These are phyloP conservation scores for Talaromyces albobiverticillius DNA, from an alignment of 2,329 filamentous ascomycete genomes.

Conservation along the genomic window DNA sequence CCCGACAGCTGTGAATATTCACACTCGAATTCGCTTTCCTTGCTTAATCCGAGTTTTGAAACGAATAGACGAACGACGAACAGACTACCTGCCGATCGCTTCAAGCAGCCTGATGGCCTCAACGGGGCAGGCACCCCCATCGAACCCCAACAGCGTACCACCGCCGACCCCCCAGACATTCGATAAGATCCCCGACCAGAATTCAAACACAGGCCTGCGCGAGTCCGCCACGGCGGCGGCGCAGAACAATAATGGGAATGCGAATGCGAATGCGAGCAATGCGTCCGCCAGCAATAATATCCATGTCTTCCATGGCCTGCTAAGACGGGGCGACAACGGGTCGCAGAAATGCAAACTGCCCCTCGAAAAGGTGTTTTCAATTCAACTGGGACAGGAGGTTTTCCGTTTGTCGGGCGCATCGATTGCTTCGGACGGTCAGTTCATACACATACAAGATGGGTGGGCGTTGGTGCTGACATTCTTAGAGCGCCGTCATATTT, in stretches of 20 bases:
- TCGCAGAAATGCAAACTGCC: constrained; percentile 40
- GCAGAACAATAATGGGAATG: too few relatives aligned
- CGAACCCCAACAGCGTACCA: not conserved
- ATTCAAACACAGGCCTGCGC: constrained; percentile 8
- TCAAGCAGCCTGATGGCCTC: too few relatives aligned
- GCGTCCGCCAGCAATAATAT: not conserved
- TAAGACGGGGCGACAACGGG: constrained; percentile 2
- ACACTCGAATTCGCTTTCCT: too few relatives aligned
- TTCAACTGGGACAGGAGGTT: constrained; percentile 67
- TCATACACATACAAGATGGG: not conserved
- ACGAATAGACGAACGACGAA: too few relatives aligned
- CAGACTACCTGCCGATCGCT: too few relatives aligned
- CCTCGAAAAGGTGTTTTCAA: constrained; percentile 63
- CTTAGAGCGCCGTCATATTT: constrained; percentile 89
- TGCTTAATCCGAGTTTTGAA: too few relatives aligned
- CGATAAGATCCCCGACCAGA: constrained; percentile 12
- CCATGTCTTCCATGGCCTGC: constrained; percentile 8
- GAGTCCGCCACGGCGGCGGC: not conserved
- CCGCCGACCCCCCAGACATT: constrained; percentile 8
- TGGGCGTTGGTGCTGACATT: constrained; percentile 42
- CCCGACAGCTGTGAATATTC: too few relatives aligned
- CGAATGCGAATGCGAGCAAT: not conserved
- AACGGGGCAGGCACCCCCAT: not conserved
- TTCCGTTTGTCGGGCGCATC: constrained; percentile 68
- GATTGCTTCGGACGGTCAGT: constrained; percentile 68